A percentile compares a stretch with the other conserved stretches of the same genome.
Conservation (phyloP, 1,284 basidiomycete species). For the Trametes hirsuta region DNA sequence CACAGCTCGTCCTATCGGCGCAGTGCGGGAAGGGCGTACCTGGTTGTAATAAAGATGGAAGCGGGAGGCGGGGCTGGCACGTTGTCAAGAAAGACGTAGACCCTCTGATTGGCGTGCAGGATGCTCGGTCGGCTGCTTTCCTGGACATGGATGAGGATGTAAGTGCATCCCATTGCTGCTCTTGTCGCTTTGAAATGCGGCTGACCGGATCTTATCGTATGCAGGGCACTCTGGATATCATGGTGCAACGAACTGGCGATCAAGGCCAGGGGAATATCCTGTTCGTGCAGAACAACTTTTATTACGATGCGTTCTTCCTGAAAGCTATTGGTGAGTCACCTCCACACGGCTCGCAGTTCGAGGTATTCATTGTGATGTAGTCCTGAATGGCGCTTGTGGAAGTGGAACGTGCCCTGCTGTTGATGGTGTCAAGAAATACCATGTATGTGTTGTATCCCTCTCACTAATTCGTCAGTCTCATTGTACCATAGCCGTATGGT, state of each 20-base stretch:
- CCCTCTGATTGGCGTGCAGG: conserved; percentile 67
- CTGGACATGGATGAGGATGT: conserved; percentile 97
- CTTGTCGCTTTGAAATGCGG: not conserved
- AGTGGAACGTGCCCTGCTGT: conserved; percentile 72
- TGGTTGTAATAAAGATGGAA: conserved; percentile 54
- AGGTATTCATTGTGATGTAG: conserved; percentile 40
- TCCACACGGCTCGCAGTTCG: not conserved
- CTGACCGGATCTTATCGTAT: conserved; percentile 15
- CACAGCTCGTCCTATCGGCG: conserved; percentile 74
- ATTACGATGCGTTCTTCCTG: conserved; percentile 98
- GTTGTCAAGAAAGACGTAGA: conserved; percentile 65
- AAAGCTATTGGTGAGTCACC: conserved; percentile 81
- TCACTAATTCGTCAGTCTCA: not conserved
- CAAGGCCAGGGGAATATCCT: conserved; percentile 66
- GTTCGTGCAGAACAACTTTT: conserved; percentile 98
- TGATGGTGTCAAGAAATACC: conserved; percentile 68
- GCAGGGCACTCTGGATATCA: conserved; percentile 91
- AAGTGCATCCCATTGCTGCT: conserved; percentile 34
- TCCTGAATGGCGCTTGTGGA: conserved; percentile 91
- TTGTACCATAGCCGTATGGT: conserved; percentile 75
- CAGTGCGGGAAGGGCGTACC: conserved; percentile 63
- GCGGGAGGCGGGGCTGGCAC: conserved; percentile 64
- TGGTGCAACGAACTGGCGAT: conserved; percentile 83
- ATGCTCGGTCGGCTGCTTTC: conserved; percentile 83
- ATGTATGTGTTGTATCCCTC: conserved; percentile 51